Evolutionary conservation across 352 stramenopile genomes (phyloP).

Genomic region (Phytopythium mirpurense): DNA sequence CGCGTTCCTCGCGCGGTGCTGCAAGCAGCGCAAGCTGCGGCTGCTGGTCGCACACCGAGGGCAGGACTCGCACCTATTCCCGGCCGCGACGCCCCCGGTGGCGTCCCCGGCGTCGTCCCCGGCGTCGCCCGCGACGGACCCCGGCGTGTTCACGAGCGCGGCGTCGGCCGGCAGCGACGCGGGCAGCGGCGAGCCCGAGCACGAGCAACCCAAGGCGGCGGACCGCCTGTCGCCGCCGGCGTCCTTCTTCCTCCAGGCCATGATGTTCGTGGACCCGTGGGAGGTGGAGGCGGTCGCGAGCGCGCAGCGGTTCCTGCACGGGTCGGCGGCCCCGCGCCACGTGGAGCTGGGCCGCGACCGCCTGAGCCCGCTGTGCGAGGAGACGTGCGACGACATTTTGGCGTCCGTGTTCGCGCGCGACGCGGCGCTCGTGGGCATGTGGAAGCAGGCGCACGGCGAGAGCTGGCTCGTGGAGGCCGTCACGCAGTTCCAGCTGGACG

Average conservation of each 20-base stretch:
- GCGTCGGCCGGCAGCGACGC: neutral
- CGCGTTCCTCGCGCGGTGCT: conserved; percentile 67
- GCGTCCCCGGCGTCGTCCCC: neutral
- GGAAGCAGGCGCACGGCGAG: conserved; percentile 62
- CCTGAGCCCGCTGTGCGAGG: conserved; percentile 54
- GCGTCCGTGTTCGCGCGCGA: conserved; percentile 49
- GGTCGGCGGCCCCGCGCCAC: conserved; percentile 28
- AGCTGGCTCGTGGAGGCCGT: conserved; percentile 81
- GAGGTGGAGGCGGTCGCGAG: conserved; percentile 72
- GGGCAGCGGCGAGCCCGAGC: conserved; percentile 2
- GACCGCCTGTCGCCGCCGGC: conserved; percentile 14
- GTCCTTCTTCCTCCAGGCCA: conserved; percentile 39
- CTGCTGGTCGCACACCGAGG: conserved; percentile 56
- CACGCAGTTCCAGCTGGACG: conserved; percentile 72
- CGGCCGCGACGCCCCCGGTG: conserved; percentile 1
- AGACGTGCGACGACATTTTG: conserved; percentile 62
- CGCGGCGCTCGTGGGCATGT: conserved; percentile 60
- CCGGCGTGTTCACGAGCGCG: neutral
- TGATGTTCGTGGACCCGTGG: conserved; percentile 84
- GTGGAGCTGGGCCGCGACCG: conserved; percentile 77
- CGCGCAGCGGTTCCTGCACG: conserved; percentile 59
- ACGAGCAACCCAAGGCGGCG: conserved; percentile 10
- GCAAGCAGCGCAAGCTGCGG: conserved; percentile 63
- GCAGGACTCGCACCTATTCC: conserved; percentile 47
- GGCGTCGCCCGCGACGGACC: neutral